These are phyloP conservation scores for Hanseniaspora gamundiae DNA, from an alignment of 1,139 yeast genomes.

Conservation along the genomic window DNA sequence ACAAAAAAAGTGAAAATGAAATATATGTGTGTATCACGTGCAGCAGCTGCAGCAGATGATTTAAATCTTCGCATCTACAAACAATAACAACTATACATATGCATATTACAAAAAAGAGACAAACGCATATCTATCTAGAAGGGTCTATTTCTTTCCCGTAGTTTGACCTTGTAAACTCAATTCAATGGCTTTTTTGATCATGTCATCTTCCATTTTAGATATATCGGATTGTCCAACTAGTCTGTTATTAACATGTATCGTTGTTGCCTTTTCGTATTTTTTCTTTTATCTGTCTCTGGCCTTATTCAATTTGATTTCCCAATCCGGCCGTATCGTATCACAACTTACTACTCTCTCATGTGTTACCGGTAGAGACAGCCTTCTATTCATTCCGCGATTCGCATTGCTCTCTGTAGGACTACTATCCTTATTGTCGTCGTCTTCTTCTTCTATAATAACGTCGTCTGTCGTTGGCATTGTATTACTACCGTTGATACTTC, in stretches of 20 bases:
- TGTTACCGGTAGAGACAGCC: constrained; percentile 44
- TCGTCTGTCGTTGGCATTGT: neutral
- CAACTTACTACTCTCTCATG: constrained; percentile 61
- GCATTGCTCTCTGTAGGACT: constrained; percentile 10
- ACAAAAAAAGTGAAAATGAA: too few relatives aligned
- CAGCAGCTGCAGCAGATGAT: too few relatives aligned
- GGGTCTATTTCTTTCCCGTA: constrained; percentile 22
- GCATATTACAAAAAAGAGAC: too few relatives aligned
- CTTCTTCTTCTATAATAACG: neutral
- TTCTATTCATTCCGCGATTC: constrained; percentile 19
- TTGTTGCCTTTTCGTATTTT: constrained; percentile 87
- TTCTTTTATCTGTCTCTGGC: constrained; percentile 75
- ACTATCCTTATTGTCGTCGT: constrained; percentile 1
- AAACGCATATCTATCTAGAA: neutral
- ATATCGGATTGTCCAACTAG: constrained; percentile 24
- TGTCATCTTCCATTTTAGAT: constrained; percentile 47
- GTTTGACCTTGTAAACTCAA: constrained; percentile 55
- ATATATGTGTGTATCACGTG: too few relatives aligned
- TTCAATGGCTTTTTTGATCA: constrained; percentile 77
- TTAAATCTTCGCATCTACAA: too few relatives aligned
- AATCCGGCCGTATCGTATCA: constrained; percentile 81
- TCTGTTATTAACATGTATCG: constrained; percentile 70
- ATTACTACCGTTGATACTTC: neutral
- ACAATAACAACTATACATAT: too few relatives aligned
- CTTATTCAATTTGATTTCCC: constrained; percentile 62